Conservation (phyloP, 106 monocot species). For the Narthecium ossifragum region DNA sequence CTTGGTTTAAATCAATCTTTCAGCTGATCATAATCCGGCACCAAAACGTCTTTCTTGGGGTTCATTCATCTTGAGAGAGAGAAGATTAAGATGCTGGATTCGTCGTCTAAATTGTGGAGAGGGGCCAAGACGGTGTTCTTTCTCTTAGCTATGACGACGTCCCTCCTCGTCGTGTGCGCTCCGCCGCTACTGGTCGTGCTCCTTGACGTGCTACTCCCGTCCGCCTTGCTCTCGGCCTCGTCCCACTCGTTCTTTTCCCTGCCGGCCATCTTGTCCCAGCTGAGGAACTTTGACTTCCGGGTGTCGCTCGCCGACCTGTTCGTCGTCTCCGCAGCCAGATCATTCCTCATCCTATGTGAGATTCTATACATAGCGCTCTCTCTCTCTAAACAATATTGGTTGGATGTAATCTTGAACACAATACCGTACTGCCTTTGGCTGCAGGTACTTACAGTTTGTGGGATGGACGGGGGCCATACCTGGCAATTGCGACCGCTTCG, state of each 20-base stretch:
- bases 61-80: no score
- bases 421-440: not conserved
- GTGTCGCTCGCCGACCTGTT: constrained; percentile 55
- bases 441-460: constrained; percentile 55
- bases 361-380: not conserved
- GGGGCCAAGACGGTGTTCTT: constrained; percentile 45
- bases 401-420: not conserved
- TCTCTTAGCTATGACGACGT: constrained; percentile 31
- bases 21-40: no score
- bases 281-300: constrained; percentile 32
- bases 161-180: constrained; percentile 44
- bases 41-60: no score
- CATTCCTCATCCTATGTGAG: constrained; percentile 68
- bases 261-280: constrained; percentile 8
- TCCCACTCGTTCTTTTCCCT: not conserved
- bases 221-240: constrained; percentile 15
- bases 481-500: constrained; percentile 36
- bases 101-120: no score
- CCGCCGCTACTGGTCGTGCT: constrained; percentile 40
- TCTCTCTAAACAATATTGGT: not conserved
- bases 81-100: no score
- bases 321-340: constrained; percentile 42
- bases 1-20: no score
- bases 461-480: constrained; percentile 53
- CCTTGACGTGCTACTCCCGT: constrained; percentile 38